Conservation (phyloP, 495 filamentous ascomycete species). For the Ascobolus immersus region DNA sequence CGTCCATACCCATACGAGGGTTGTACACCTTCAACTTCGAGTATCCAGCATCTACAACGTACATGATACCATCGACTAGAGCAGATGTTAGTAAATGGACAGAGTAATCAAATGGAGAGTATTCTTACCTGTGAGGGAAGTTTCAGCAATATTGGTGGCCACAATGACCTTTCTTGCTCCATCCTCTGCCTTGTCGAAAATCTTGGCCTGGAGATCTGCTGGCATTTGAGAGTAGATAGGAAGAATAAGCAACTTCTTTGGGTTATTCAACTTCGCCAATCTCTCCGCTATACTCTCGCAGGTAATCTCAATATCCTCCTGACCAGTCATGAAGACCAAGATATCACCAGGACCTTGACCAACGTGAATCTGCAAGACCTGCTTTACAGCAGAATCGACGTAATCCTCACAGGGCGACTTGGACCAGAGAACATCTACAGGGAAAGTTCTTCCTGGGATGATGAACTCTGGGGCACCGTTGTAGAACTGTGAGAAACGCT, state of each 20-base stretch:
- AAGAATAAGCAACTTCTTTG: slow-evolving; percentile 77
- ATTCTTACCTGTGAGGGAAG: slow-evolving; percentile 42
- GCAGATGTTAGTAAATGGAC: background rate
- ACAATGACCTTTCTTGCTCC: slow-evolving; percentile 95
- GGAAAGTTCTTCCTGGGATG: slow-evolving; percentile 91
- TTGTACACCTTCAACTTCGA: slow-evolving; percentile 98
- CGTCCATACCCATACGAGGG: slow-evolving; percentile 97
- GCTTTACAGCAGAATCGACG: slow-evolving; percentile 88
- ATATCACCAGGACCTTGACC: slow-evolving; percentile 82
- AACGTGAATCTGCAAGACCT: slow-evolving; percentile 90
- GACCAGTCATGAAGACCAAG: slow-evolving; percentile 96
- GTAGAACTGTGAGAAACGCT: slow-evolving; percentile 86
- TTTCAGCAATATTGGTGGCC: slow-evolving; percentile 96
- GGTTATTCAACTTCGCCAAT: slow-evolving; percentile 76
- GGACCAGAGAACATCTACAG: slow-evolving; percentile 88
- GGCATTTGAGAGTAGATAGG: slow-evolving; percentile 99
- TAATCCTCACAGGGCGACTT: slow-evolving; percentile 92
- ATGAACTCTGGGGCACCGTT: slow-evolving; percentile 94
- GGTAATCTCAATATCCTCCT: slow-evolving; percentile 94
- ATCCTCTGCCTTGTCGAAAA: slow-evolving; percentile 73
- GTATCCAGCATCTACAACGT: slow-evolving; percentile 86
- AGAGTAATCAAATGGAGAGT: background rate
- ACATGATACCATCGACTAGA: slow-evolving; percentile 94
- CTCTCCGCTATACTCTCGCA: slow-evolving; percentile 81
- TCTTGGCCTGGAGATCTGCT: slow-evolving; percentile 88